Percentiles rank a stretch among this genome's conserved stretches.
phyloP scores from a whole-genome alignment of 73 alveolate species.

The Stentor coeruleus region DNA sequence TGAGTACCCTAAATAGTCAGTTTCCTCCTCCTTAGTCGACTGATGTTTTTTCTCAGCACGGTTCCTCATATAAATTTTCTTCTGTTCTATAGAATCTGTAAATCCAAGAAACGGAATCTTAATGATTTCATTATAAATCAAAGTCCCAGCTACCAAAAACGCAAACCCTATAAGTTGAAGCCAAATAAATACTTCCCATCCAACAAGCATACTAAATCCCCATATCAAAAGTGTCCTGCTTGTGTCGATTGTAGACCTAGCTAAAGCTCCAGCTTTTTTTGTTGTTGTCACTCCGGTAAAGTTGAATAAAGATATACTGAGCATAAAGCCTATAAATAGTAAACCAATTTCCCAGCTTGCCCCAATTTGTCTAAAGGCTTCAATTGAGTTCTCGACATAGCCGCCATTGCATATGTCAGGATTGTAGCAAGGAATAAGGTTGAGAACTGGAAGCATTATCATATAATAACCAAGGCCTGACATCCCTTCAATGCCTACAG shows the following conservation, averaged over 20 bases:
- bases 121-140: slow-evolving; percentile 56
- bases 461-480: slow-evolving; percentile 76
- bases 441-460: slow-evolving; percentile 73
- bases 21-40: not conserved
- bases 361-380: slow-evolving; percentile 50
- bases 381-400: slow-evolving; percentile 40
- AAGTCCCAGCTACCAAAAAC: slow-evolving; percentile 43
- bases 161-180: slow-evolving; percentile 56
- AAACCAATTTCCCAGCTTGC: slow-evolving; percentile 39
- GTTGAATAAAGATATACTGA: slow-evolving; percentile 83
- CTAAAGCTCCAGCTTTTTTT: slow-evolving; percentile 84
- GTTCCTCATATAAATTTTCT: not conserved
- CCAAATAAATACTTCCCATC: slow-evolving; percentile 62
- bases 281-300: slow-evolving; percentile 87
- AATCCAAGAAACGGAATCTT: slow-evolving; percentile 42
- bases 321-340: slow-evolving; percentile 53
- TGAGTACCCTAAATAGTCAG: not conserved
- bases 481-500: slow-evolving; percentile 94
- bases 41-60: not conserved
- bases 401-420: slow-evolving; percentile 55
- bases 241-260: slow-evolving; percentile 89
- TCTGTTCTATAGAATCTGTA: slow-evolving; percentile 15
- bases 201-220: slow-evolving; percentile 66
- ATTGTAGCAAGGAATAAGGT: slow-evolving; percentile 72
- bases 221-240: slow-evolving; percentile 81